Percentiles rank a stretch among this genome's conserved stretches.
These are phyloP conservation scores for Fusarium keratoplasticum DNA, from an alignment of 2,329 filamentous ascomycete species.

Conservation along the genomic window DNA sequence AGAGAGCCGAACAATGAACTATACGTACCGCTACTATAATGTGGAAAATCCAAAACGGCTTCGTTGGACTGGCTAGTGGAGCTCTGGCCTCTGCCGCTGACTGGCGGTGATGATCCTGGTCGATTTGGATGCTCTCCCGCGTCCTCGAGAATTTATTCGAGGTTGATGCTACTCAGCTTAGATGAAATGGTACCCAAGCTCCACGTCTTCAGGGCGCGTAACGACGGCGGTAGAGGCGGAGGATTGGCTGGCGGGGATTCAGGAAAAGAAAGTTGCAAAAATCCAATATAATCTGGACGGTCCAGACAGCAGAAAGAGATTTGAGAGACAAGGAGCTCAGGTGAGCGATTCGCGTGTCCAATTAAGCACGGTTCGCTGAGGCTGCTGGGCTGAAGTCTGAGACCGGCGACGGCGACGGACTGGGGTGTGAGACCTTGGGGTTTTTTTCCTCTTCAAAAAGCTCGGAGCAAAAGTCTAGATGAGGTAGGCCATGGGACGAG, in stretches of 20 bases:
- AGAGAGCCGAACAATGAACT: conserved; percentile 2
- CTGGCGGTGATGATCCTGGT: conserved; percentile 26
- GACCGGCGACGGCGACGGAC: conserved; percentile 37
- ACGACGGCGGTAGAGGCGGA: conserved; percentile 18
- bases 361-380: conserved; percentile 35
- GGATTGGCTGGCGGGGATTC: neutral
- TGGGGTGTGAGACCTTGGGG: neutral
- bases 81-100: conserved; percentile 26
- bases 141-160: conserved; percentile 7
- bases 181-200: conserved; percentile 6
- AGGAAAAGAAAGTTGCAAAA: neutral
- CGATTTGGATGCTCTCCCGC: conserved; percentile 12
- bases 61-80: conserved; percentile 31
- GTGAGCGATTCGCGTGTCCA: conserved; percentile 17
- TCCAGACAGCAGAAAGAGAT: neutral
- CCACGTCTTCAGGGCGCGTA: conserved; percentile 12
- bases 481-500: neutral
- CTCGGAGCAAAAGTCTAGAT: conserved; percentile 7
- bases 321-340: conserved; percentile 12
- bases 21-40: conserved; percentile 37
- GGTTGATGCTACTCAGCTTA: neutral
- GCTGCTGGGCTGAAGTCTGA: conserved; percentile 43
- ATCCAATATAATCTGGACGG: neutral
- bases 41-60: conserved; percentile 36
- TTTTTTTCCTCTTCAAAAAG: neutral